Conservation (phyloP, 768 basidiomycete genomes). For the Amanita rimosa region DNA sequence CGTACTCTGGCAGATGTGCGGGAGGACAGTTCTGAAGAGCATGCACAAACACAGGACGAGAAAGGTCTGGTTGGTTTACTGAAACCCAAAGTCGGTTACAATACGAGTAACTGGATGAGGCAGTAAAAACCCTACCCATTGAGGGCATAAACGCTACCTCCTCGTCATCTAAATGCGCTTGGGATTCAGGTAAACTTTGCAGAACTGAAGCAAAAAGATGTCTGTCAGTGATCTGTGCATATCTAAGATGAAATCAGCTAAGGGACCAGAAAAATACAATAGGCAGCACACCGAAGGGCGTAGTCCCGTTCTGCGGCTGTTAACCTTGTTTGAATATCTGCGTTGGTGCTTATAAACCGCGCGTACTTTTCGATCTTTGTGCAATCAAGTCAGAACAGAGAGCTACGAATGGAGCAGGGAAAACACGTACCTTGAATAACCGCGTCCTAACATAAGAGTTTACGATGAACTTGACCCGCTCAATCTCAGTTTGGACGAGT, state of each 20-base stretch:
- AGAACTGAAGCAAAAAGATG: slow-evolving; percentile 77
- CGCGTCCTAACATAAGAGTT: slow-evolving; percentile 83
- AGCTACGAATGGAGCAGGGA: slow-evolving; percentile 3
- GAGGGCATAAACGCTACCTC: slow-evolving; percentile 49
- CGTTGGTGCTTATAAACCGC: slow-evolving; percentile 61
- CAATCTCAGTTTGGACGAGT: slow-evolving; percentile 90
- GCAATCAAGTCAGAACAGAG: background rate
- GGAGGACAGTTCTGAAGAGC: slow-evolving; percentile 63
- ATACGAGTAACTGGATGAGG: slow-evolving; percentile 6
- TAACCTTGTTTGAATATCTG: slow-evolving; percentile 63
- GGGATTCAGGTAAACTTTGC: slow-evolving; percentile 67
- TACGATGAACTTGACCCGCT: slow-evolving; percentile 87
- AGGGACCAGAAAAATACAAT: background rate
- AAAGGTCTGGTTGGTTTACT: slow-evolving; percentile 75
- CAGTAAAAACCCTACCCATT: slow-evolving; percentile 49
- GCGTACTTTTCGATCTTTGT: slow-evolving; percentile 81
- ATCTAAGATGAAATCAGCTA: slow-evolving; percentile 28
- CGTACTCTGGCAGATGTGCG: slow-evolving; percentile 60
- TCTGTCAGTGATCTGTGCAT: slow-evolving; percentile 62
- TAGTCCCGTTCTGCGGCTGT: slow-evolving; percentile 78
- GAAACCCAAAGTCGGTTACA: slow-evolving; percentile 1
- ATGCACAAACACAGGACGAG: slow-evolving; percentile 71
- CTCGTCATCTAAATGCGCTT: slow-evolving; percentile 69
- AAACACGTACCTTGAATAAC: slow-evolving; percentile 63
- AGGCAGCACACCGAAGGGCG: slow-evolving; percentile 48